A percentile compares a stretch with the other conserved stretches of the same genome.
Evolutionary conservation across 1,284 basidiomycete genomes (phyloP).

Genomic region (Ceratobasidium sp.): DNA sequence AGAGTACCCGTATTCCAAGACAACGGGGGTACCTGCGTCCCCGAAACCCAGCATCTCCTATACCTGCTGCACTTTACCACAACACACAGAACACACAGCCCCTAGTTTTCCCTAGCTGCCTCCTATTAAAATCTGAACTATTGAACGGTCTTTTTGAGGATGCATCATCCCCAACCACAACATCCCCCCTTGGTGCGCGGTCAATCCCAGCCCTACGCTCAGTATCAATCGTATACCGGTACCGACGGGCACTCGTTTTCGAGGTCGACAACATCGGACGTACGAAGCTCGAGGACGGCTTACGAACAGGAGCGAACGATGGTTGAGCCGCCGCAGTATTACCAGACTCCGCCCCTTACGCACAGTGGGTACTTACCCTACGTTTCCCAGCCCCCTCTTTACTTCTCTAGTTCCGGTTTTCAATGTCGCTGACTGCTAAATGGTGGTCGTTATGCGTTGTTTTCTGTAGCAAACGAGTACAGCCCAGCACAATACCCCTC

Average conservation of each 20-base stretch:
- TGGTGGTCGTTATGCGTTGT: too few relatives aligned
- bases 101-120: background rate
- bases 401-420: too few relatives aligned
- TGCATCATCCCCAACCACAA: constrained; percentile 39
- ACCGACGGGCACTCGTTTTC: constrained; percentile 3
- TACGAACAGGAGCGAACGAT: background rate
- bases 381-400: too few relatives aligned
- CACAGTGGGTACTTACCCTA: constrained; percentile 1
- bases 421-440: too few relatives aligned
- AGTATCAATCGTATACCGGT: background rate
- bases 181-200: constrained; percentile 16
- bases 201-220: background rate
- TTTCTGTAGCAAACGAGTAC: background rate
- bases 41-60: too few relatives aligned
- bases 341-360: constrained; percentile 20
- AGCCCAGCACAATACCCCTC: background rate
- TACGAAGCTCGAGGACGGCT: background rate
- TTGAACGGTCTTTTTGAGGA: constrained; percentile 1
- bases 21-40: too few relatives aligned
- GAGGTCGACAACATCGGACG: constrained; percentile 3
- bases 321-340: constrained; percentile 22
- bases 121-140: constrained; percentile 8
- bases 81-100: too few relatives aligned
- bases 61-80: too few relatives aligned
- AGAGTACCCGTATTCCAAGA: background rate